These are phyloP conservation scores for Phytophthora fragariae DNA, from an alignment of 352 stramenopile genomes.

Conservation along the genomic window DNA sequence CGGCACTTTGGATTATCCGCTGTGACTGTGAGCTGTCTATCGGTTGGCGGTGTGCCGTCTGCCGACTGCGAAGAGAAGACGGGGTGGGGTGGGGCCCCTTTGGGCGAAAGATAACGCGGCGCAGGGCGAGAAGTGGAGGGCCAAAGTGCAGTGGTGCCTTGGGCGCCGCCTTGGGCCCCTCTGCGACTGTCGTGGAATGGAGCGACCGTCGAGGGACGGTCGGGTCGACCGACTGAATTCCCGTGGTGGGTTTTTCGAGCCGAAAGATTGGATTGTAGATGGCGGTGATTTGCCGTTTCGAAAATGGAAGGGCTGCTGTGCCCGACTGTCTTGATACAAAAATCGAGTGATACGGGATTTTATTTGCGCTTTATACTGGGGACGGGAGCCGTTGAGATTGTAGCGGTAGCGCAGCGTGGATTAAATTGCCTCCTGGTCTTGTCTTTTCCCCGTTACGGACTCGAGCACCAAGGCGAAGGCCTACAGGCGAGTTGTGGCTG, in stretches of 20 bases:
- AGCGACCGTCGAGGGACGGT: slow-evolving; percentile 3
- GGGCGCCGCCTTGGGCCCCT: not conserved
- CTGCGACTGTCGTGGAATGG: slow-evolving; percentile 28
- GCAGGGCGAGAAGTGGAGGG: not conserved
- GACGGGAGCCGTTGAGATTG: not conserved
- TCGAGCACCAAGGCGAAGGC: not conserved
- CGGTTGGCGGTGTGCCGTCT: not conserved
- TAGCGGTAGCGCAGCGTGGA: slow-evolving; percentile 3
- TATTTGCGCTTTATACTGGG: not conserved
- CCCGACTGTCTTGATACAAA: not conserved
- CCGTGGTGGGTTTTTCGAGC: slow-evolving; percentile 8
- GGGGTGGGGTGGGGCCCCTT: too few species aligned
- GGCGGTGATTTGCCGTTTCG: slow-evolving; percentile 15
- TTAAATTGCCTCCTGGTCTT: slow-evolving; percentile 11
- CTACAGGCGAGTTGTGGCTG: slow-evolving; percentile 8
- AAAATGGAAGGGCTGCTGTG: slow-evolving; percentile 7
- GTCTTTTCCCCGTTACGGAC: slow-evolving; percentile 14
- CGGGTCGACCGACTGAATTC: not conserved
- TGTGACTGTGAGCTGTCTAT: not conserved
- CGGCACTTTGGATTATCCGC: not conserved
- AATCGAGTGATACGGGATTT: not conserved
- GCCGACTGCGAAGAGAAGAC: not conserved
- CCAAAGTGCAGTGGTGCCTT: not conserved
- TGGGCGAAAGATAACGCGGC: not conserved
- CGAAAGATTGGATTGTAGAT: slow-evolving; percentile 28